Percentiles rank a stretch among this genome's conserved stretches.
Conservation (phyloP, 2,329 filamentous ascomycete species). For the Cercospora beticola region DNA sequence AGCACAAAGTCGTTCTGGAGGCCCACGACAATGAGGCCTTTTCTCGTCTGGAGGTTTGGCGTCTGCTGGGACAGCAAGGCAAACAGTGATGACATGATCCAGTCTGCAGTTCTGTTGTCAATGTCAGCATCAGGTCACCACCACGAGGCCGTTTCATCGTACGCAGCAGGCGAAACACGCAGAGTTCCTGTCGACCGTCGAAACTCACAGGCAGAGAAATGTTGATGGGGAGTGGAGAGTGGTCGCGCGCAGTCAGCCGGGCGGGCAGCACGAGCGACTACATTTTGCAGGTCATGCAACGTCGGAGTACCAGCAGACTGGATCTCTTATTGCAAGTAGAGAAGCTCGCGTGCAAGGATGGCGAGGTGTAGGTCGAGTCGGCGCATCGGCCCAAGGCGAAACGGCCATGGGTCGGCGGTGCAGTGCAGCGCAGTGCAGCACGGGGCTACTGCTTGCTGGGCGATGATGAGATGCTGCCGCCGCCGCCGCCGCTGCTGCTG, state of each 20-base stretch:
- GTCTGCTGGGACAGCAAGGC: constrained; percentile 48
- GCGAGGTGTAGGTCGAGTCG: constrained; percentile 6
- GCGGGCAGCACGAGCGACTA: constrained; percentile 12
- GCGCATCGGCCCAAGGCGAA: neutral
- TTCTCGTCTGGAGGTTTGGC: constrained; percentile 57
- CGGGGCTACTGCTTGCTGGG: neutral
- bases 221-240: constrained; percentile 7
- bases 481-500: neutral
- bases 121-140: neutral
- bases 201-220: neutral
- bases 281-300: constrained; percentile 24
- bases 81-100: constrained; percentile 44
- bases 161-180: neutral
- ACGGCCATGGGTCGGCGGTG: neutral
- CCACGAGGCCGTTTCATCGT: neutral
- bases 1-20: constrained; percentile 87
- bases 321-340: constrained; percentile 18
- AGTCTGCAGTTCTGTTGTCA: neutral
- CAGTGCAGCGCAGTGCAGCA: neutral
- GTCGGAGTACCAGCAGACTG: constrained; percentile 22
- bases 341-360: constrained; percentile 22
- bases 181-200: neutral
- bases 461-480: neutral
- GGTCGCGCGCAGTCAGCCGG: constrained; percentile 12
- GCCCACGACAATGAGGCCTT: constrained; percentile 79